Conservation (phyloP, 2,329 filamentous ascomycete species). For the Verruconis gallopava region DNA sequence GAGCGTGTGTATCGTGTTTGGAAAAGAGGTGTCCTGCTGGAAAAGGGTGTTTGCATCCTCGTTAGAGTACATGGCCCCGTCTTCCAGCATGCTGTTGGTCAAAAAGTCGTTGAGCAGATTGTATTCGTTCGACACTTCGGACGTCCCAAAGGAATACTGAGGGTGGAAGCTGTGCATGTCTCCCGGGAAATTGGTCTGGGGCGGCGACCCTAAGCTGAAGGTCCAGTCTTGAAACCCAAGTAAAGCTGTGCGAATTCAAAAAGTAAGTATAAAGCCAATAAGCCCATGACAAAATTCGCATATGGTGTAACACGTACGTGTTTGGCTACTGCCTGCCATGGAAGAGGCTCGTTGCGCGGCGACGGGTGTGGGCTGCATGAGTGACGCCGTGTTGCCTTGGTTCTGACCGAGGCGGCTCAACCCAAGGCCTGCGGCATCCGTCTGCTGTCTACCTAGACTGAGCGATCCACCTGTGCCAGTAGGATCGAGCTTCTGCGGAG, state of each 20-base stretch:
- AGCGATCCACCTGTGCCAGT: slow-evolving; percentile 19
- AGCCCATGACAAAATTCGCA: too few species aligned
- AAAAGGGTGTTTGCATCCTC: slow-evolving; percentile 40
- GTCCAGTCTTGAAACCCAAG: slow-evolving; percentile 67
- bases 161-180: slow-evolving; percentile 91
- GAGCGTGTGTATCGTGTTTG: slow-evolving; percentile 26
- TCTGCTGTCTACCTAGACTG: slow-evolving; percentile 19
- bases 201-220: slow-evolving; percentile 44
- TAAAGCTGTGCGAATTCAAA: slow-evolving; percentile 24
- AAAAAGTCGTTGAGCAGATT: slow-evolving; percentile 95
- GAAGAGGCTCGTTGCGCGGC: slow-evolving; percentile 53
- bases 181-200: slow-evolving; percentile 49
- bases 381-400: slow-evolving; percentile 38
- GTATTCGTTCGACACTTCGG: slow-evolving; percentile 92
- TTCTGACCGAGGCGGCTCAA: slow-evolving; percentile 23
- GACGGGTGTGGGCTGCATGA: slow-evolving; percentile 59
- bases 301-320: slow-evolving; percentile 49
- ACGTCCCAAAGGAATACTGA: slow-evolving; percentile 73
- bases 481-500: slow-evolving; percentile 18
- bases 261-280: slow-evolving; percentile 19
- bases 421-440: slow-evolving; percentile 25
- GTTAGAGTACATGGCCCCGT: slow-evolving; percentile 30
- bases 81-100: slow-evolving; percentile 80
- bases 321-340: slow-evolving; percentile 52
- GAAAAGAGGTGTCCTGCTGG: slow-evolving; percentile 41